These are phyloP conservation scores for Cystobasidium tubakii DNA, from an alignment of 768 basidiomycete genomes.

Conservation along the genomic window DNA sequence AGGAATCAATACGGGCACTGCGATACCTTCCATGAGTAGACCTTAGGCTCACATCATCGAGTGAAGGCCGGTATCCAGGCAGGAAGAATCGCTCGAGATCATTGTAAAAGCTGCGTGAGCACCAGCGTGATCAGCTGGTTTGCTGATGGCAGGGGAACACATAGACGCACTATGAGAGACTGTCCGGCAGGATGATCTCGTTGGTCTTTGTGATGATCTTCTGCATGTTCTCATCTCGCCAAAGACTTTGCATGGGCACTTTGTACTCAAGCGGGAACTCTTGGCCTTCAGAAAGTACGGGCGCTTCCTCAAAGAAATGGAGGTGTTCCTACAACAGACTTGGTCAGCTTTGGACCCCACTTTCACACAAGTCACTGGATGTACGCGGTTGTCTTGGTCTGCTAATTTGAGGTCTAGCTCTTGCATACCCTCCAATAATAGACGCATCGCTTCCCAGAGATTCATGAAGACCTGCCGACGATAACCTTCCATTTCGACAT, in stretches of 20 bases:
- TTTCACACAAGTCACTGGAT: neutral
- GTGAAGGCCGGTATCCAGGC: conserved; percentile 68
- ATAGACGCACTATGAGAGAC: conserved; percentile 60
- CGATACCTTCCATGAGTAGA: neutral
- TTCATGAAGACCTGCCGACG: conserved; percentile 91
- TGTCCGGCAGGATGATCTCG: conserved; percentile 84
- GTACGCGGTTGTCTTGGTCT: conserved; percentile 55
- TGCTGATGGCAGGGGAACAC: neutral
- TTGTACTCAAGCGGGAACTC: conserved; percentile 66
- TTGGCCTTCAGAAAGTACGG: conserved; percentile 71
- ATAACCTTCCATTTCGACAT: conserved; percentile 76
- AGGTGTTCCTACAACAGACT: conserved; percentile 51
- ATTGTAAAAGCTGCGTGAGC: conserved; percentile 59
- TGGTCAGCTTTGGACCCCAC: neutral
- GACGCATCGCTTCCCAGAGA: conserved; percentile 74
- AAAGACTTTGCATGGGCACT: conserved; percentile 70
- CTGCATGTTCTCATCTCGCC: conserved; percentile 66
- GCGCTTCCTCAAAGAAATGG: conserved; percentile 61
- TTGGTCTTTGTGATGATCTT: conserved; percentile 72
- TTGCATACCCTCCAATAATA: conserved; percentile 78
- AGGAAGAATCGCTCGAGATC: conserved; percentile 72
- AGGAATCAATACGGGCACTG: neutral
- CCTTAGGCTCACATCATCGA: conserved; percentile 57
- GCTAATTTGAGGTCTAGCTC: conserved; percentile 73
- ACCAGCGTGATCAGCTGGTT: neutral